Percentiles rank a stretch among this genome's conserved stretches.
phyloP scores from a whole-genome alignment of 345 rosid genomes.

The Firmiana major region DNA sequence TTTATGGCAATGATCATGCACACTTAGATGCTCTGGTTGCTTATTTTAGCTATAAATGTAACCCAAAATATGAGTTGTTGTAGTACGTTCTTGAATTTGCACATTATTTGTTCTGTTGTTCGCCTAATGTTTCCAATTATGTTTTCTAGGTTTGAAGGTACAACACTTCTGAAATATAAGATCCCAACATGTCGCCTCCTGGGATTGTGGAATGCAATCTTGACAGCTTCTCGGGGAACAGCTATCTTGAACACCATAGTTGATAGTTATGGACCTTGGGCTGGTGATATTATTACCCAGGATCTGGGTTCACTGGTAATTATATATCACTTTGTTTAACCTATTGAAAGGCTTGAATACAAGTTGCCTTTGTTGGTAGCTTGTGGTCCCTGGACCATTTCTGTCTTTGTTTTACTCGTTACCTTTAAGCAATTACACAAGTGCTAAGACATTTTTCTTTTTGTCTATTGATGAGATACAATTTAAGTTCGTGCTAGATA shows the following conservation, averaged over 20 bases:
- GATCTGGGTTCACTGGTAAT: slow-evolving; percentile 95
- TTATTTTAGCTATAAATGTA: slow-evolving; percentile 1
- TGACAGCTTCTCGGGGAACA: slow-evolving; percentile 97
- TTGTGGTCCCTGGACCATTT: neutral
- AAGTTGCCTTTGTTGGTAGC: slow-evolving; percentile 11
- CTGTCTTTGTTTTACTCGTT: neutral
- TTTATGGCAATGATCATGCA: neutral
- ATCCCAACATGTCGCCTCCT: slow-evolving; percentile 98
- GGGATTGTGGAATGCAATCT: slow-evolving; percentile 90
- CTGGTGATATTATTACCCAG: slow-evolving; percentile 79
- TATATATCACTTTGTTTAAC: slow-evolving; percentile 16
- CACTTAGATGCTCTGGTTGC: neutral
- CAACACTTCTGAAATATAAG: slow-evolving; percentile 69
- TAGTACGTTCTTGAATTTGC: neutral
- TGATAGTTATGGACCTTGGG: slow-evolving; percentile 91
- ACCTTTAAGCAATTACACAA: neutral
- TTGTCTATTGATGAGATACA: neutral
- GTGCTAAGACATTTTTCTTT: neutral
- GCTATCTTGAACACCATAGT: slow-evolving; percentile 87
- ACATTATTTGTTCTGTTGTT: neutral
- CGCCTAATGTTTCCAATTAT: slow-evolving; percentile 5
- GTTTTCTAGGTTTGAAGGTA: slow-evolving; percentile 70
- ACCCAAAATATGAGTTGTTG: neutral
- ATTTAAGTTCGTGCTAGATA: neutral
- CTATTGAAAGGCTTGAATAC: neutral